Evolutionary conservation across 345 rosid genomes (phyloP).

Genomic region (Euphorbia tirucalli): DNA sequence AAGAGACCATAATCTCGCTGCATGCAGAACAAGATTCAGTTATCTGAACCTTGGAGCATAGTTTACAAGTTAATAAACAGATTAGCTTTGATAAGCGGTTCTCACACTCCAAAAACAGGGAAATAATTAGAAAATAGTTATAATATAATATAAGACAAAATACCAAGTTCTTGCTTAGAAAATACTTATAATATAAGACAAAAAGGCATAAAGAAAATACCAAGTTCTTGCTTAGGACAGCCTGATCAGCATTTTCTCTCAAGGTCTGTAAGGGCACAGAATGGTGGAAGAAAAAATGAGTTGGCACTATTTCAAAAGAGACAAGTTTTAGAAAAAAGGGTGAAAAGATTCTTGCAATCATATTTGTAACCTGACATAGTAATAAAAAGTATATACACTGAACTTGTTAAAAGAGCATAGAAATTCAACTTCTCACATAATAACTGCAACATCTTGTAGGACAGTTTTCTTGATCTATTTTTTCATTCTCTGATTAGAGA

Average conservation of each 20-base stretch:
- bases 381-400: not conserved
- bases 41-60: not conserved
- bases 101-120: not conserved
- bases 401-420: not conserved
- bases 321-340: not conserved
- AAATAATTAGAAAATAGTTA: not conserved
- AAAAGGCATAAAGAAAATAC: slow-evolving; percentile 33
- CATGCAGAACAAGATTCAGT: not conserved
- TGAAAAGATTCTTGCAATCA: not conserved
- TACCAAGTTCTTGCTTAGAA: not conserved
- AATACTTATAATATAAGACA: not conserved
- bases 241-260: slow-evolving; percentile 56
- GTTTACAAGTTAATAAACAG: not conserved
- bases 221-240: slow-evolving; percentile 76
- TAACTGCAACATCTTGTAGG: not conserved
- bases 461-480: not conserved
- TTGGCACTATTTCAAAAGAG: slow-evolving; percentile 1
- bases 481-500: not conserved
- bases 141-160: not conserved
- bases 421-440: not conserved
- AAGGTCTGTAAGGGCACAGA: slow-evolving; percentile 42
- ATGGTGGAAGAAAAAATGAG: slow-evolving; percentile 12
- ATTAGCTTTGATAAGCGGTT: not conserved
- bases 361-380: not conserved
- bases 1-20: not conserved